Percentiles rank a stretch among this genome's conserved stretches.
Conservation (phyloP, 768 basidiomycete species). For the Phanerochaete carnosa region DNA sequence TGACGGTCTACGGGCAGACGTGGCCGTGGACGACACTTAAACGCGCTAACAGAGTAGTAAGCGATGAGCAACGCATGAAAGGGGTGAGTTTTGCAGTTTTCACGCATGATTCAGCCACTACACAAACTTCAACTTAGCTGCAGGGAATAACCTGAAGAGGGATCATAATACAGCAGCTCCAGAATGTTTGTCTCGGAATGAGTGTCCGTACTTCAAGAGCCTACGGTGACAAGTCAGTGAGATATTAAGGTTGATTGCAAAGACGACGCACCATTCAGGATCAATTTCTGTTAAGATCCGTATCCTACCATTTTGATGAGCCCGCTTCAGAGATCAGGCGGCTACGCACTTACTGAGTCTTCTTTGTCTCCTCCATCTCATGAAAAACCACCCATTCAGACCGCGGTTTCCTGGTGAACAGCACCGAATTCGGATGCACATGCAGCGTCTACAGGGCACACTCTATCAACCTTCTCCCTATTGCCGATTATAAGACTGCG, state of each 20-base stretch:
- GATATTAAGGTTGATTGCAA: not conserved
- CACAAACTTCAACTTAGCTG: too few species aligned
- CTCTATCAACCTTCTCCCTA: not conserved
- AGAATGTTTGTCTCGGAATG: slow-evolving; percentile 37
- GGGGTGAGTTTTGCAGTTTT: too few species aligned
- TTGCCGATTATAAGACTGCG: not conserved
- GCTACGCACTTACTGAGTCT: slow-evolving; percentile 64
- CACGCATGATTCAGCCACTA: too few species aligned
- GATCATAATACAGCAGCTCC: too few species aligned
- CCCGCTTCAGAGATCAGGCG: not conserved
- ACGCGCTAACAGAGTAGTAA: too few species aligned
- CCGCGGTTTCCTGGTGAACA: slow-evolving; percentile 89
- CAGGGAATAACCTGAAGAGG: too few species aligned
- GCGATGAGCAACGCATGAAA: too few species aligned
- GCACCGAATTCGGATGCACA: slow-evolving; percentile 90
- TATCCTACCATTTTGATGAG: slow-evolving; percentile 54
- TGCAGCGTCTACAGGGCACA: slow-evolving; percentile 70
- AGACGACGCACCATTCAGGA: slow-evolving; percentile 72
- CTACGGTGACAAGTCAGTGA: slow-evolving; percentile 21
- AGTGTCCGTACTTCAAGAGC: slow-evolving; percentile 50
- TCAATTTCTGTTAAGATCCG: slow-evolving; percentile 92
- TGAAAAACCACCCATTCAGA: slow-evolving; percentile 95
- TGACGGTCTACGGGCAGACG: too few species aligned
- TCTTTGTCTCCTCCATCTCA: slow-evolving; percentile 96
- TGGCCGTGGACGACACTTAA: too few species aligned